Base-by-base conservation (phyloP, 1,284 basidiomycete genomes). In the Cryptococcus sp. region DNA sequence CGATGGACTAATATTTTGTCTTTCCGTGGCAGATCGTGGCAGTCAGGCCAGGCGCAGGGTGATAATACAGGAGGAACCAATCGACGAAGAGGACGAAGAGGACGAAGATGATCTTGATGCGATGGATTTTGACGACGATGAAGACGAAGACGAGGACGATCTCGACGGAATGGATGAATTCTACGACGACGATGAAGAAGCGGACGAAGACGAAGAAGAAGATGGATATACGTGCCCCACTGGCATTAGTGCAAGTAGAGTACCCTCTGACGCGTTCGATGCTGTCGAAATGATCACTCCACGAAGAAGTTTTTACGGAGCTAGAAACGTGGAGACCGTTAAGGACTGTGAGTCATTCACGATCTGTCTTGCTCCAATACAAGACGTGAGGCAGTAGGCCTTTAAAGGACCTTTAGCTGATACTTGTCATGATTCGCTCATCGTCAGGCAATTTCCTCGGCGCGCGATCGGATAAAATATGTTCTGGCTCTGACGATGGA, bases 401-500 rank as follows among this genome's bases (percentile, higher is more conserved):
- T 20, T n/a, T 40, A 10, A 29, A 23, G 22, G 22, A 1, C 1
- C 19, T 29, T 39, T 15, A 26, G 46, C 15, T 6, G 20, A 15
- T 23, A 25, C 15, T 8, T 7, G 16, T 22, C 16, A 25, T 17
- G 25, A 10, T 20, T 17, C 44, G 39, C 41, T 46, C 10, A 13
- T 20, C 20, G 52, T 49, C 54, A 92, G 91, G 92, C 45, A 93
- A 91, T 73, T 94, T 91, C 70, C 77, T 93, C 38, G 91, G 91
- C 0, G 85, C 87, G 4, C 76, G 79, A 39, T 89, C 93, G 60
- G 86, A 92, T 72, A 89, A 84, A 59, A 84, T 96, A 37, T 81
- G 85, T 8, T 91, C 89, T n/a, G 93, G 93, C 4, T 91, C 88
- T 0, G 93, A 97, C 71, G 92, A 94, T 69, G 93, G 83, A 5